A percentile compares a stretch with the other conserved stretches of the same genome.
Conservation (phyloP, 495 filamentous ascomycete genomes). For the Penicillium macrosclerotiorum region DNA sequence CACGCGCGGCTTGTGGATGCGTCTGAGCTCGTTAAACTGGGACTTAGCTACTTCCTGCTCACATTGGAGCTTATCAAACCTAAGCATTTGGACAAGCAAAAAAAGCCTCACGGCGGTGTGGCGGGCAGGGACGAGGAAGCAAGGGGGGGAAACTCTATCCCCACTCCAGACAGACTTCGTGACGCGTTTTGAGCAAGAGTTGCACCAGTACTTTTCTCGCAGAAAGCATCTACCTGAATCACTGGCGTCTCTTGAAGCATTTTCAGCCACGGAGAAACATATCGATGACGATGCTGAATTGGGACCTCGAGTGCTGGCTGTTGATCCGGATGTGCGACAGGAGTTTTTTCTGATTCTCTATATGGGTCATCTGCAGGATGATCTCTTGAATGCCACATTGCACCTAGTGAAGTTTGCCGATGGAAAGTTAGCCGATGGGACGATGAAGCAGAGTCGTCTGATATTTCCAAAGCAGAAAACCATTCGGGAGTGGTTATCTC, state of each 20-base stretch:
- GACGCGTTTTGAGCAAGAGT: constrained; percentile 15
- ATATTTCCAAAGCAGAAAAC: constrained; percentile 58
- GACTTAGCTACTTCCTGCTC: constrained; percentile 28
- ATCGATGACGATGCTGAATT: constrained; percentile 1
- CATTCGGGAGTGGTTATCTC: constrained; percentile 42
- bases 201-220: constrained; percentile 16
- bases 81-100: constrained; percentile 24
- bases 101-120: constrained; percentile 5
- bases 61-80: constrained; percentile 23
- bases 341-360: constrained; percentile 36
- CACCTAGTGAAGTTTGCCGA: constrained; percentile 65
- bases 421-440: constrained; percentile 47
- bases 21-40: constrained; percentile 36
- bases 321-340: constrained; percentile 26
- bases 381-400: constrained; percentile 27
- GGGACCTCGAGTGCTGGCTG: constrained; percentile 2
- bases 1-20: constrained; percentile 57
- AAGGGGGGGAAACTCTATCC: constrained; percentile 19
- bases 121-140: constrained; percentile 25
- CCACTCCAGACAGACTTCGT: constrained; percentile 18
- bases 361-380: constrained; percentile 36
- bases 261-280: constrained; percentile 21
- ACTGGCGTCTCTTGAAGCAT: constrained; percentile 31
- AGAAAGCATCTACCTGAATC: constrained; percentile 24
- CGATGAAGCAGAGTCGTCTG: constrained; percentile 56